Base-by-base conservation (phyloP, 2,329 filamentous ascomycete genomes). In the Plenodomus tracheiphilus region DNA sequence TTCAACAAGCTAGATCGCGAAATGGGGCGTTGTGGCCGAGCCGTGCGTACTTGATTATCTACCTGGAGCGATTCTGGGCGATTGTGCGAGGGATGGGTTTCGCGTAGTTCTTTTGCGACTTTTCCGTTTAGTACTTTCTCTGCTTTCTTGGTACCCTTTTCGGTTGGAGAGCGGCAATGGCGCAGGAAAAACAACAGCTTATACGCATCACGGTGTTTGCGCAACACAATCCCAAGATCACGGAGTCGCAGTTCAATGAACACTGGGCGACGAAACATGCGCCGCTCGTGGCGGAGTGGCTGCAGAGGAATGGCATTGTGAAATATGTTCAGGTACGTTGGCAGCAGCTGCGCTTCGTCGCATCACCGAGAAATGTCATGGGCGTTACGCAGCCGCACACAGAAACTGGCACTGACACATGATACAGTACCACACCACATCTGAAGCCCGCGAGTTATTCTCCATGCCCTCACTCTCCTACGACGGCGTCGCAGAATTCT, bases 401-500 rank as follows among this genome's bases (percentile, higher is more conserved):
- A 5, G 10, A 10, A 25, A 5, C 22, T 6, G 10, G 22, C 10
- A 25, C n/a, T n/a, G n/a, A 25, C 22, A 5, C 22, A 25, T 10
- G 22, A 10, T 4, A 6, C 28, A 32, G 61, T 61, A 63, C 25
- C 62, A 62, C 43, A 66, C 62, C 3, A 54, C 53, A 11, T 61
- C 56, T 2, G 35, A 49, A 6, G 46, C 56, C 25, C 59, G 61
- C 39, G 43, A 47, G 3, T 50, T 58, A 25, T 49, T 56, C 11
- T 45, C 43, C 13, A 51, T 62, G 37, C 50, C 51, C 42, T 51
- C 53, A 2, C 41, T 58, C 11, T 45, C 56, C 0, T 65, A 58
- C 37, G 61, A 61, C 35, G 61, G 58, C 19, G 60, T 58, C 43
- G 62, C 54, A 11, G 63, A 65, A 20, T 68, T 68, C 39, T 65